A percentile compares a stretch with the other conserved stretches of the same genome.
phyloP scores from a whole-genome alignment of 805 yeast genomes.

The Grigorovia humatica region DNA sequence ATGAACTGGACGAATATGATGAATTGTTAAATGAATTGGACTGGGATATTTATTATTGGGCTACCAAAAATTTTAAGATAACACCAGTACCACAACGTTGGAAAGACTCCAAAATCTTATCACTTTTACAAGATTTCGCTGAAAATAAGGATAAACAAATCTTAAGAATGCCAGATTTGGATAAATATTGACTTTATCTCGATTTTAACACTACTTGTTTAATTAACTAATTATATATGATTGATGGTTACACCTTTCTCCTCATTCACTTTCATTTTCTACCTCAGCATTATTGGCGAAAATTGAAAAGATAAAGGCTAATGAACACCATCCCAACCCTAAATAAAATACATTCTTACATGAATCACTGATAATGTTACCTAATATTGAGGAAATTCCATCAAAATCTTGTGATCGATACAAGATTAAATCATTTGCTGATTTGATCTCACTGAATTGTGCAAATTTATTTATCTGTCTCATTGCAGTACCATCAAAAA shows the following conservation, averaged over 20 bases:
- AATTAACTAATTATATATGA: not conserved
- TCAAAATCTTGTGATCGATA: constrained; percentile 15
- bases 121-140: constrained; percentile 59
- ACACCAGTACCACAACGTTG: constrained; percentile 85
- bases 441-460: constrained; percentile 2
- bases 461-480: constrained; percentile 6
- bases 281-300: constrained; percentile 14
- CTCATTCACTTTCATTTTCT: not conserved
- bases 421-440: constrained; percentile 12
- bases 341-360: constrained; percentile 16
- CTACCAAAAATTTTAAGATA: constrained; percentile 68
- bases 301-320: constrained; percentile 11
- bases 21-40: constrained; percentile 82
- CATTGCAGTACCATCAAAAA: constrained; percentile 15
- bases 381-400: constrained; percentile 11
- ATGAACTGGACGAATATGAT: constrained; percentile 79
- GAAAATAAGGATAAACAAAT: constrained; percentile 62
- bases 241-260: too few species aligned
- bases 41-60: constrained; percentile 99
- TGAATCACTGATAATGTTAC: constrained; percentile 10
- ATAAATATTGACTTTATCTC: constrained; percentile 12
- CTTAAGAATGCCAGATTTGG: constrained; percentile 76
- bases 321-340: constrained; percentile 12
- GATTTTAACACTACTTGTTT: not conserved
- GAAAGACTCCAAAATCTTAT: constrained; percentile 57